Percentiles rank a stretch among this genome's conserved stretches.
Evolutionary conservation across 169 alveolate genomes (phyloP).

Genomic region (Plasmodium chabaudi): DNA sequence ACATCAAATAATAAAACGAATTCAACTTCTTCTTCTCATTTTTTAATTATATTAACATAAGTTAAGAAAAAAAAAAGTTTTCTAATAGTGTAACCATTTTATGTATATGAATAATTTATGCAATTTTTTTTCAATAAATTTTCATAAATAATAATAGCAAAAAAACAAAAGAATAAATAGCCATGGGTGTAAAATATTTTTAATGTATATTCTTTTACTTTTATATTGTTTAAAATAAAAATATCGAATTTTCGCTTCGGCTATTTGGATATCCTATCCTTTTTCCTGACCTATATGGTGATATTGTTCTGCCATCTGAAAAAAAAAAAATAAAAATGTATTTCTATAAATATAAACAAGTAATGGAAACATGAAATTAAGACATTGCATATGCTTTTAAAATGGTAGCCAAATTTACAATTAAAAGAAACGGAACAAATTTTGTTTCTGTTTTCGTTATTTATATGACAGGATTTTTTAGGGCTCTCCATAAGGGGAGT

Average conservation of each 20-base stretch:
- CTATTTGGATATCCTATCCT: slow-evolving; percentile 44
- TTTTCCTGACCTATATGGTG: slow-evolving; percentile 63
- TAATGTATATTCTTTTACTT: too few species aligned
- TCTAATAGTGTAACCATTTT: too few species aligned
- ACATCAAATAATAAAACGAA: too few species aligned
- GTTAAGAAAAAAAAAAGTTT: too few species aligned
- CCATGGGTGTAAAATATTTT: too few species aligned
- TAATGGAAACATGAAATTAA: background rate
- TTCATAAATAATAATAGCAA: background rate
- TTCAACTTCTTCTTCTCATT: too few species aligned
- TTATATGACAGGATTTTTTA: slow-evolving; percentile 29
- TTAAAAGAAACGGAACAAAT: slow-evolving; percentile 27
- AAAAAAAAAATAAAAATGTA: background rate
- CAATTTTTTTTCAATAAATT: too few species aligned
- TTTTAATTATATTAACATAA: too few species aligned
- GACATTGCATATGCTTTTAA: background rate
- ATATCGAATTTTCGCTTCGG: slow-evolving; percentile 24
- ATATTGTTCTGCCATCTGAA: slow-evolving; percentile 34
- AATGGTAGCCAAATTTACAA: slow-evolving; percentile 7
- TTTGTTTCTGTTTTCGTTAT: slow-evolving; percentile 32
- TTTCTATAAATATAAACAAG: background rate
- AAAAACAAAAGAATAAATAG: background rate
- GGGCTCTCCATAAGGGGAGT: slow-evolving; percentile 25
- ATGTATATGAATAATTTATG: too few species aligned
- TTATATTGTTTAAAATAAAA: slow-evolving; percentile 21